Evolutionary conservation across 2,329 filamentous ascomycete species (phyloP), one percentile per base, ranked within the genome.

Genomic region (Nannizzia gypsea): DNA sequence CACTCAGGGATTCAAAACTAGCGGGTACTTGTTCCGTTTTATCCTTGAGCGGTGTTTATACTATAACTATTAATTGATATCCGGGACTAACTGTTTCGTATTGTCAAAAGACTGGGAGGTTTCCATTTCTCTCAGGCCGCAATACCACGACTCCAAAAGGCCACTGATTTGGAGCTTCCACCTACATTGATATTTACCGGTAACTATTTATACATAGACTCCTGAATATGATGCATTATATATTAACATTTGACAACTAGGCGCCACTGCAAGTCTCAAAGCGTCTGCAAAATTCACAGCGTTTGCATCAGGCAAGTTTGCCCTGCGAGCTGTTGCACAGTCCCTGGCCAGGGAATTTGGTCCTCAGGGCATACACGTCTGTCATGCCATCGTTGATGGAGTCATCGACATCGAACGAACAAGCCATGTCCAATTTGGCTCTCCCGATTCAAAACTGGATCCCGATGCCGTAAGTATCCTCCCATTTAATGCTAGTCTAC

Each of bases 301-400:
- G 6, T 95, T 96, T 68, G 86, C 89, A 0, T 82, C 84, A 1
- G 87, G 86, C 28, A 95, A 95, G 71, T 95, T 90, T 70, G 89
- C 88, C 3, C 76, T 87, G 66, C 80, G 90, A 34, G 89, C 86
- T 0, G 74, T 95, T 57, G 80, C 81, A 0, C 89, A 92, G 72
- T 87, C 83, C 36, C 77, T 95, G 26, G 88, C 90, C 0, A 81
- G 87, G 60, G 90, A 96, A 71, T 96, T 93, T 71, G 88, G 87
- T 0, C 89, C 90, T 0, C 79, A 88, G 71, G 90, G 90, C 1
- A 81, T 96, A 1, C 90, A 96, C 71, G 86, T 95, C 0, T 83
- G 86, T 0, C 89, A 95, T 73, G 84, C 86, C 3, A 83, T 95
- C 62, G 85, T 95, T 59, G 90, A 96, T 69, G 90, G 89, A 0